A percentile compares a stretch with the other conserved stretches of the same genome.
Conservation (phyloP, 2,329 filamentous ascomycete genomes). For the Cytospora piceae region DNA sequence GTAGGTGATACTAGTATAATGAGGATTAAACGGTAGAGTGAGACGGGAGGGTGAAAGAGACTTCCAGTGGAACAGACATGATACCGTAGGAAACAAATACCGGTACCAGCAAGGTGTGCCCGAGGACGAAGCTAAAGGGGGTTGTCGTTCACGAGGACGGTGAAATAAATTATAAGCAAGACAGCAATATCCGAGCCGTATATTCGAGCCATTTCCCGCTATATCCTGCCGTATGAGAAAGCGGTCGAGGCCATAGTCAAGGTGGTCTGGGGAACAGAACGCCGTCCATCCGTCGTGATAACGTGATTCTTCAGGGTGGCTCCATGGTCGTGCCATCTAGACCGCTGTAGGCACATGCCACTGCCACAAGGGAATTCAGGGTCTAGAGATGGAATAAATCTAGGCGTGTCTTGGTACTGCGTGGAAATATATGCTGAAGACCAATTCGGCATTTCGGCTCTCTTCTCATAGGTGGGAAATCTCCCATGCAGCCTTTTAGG, state of each 20-base stretch:
- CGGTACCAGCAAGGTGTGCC: too few relatives aligned
- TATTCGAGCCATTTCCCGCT: too few relatives aligned
- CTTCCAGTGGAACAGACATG: too few relatives aligned
- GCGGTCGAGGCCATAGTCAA: not conserved
- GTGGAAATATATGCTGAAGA: not conserved
- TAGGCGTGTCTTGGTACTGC: not conserved
- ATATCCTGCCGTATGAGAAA: too few relatives aligned
- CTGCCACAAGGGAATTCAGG: not conserved
- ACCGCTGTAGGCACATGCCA: not conserved
- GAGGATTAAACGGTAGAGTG: too few relatives aligned
- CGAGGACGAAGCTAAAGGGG: too few relatives aligned
- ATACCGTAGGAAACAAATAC: too few relatives aligned
- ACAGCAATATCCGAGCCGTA: not conserved
- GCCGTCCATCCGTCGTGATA: not conserved
- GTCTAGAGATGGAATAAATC: not conserved
- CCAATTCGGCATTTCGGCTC: not conserved
- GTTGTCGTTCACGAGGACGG: too few relatives aligned
- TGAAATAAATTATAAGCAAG: too few relatives aligned
- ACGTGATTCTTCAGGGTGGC: not conserved
- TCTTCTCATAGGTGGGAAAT: not conserved
- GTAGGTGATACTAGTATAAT: too few relatives aligned
- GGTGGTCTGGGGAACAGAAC: not conserved
- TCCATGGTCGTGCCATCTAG: not conserved
- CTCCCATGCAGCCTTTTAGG: not conserved
- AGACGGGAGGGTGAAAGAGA: too few relatives aligned